Evolutionary conservation across 352 stramenopile species (phyloP), one percentile per base, ranked within the genome.

Genomic region (Globisporangium okanoganense): DNA sequence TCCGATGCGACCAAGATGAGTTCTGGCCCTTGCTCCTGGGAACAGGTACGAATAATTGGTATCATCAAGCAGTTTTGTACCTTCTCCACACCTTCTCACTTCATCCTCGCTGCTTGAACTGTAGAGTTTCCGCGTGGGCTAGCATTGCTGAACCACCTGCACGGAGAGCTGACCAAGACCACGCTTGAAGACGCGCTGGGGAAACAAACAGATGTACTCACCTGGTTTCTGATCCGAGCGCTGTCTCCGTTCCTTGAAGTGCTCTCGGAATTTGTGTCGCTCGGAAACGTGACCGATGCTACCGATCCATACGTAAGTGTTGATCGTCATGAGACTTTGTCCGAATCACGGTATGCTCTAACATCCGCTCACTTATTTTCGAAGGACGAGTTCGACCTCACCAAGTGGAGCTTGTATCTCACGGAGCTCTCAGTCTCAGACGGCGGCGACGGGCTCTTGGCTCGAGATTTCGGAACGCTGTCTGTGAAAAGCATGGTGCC

Each of bases 191-290:
- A 92, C 48, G 57, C 66, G 1, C 48, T 49, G 5, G 72, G 78
- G 10, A 31, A 59, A 24, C 63, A 70, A 25, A 55, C 72, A 33
- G 35, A 66, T 20, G 36, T 92, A 18, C 54, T 76, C 9, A 71
- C 45, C 22, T 90, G 82, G 82, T 69, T 92, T 31, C 66, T 92
- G 29, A 65, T 84, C 1, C 82, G 81, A 50, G 64, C 75, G 20
- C 73, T 69, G n/a, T 66, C 62, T 16, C 78, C 82, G 31, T 78
- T 87, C n/a, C 47, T 92, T n/a, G 58, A 58, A 36, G 64, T 72
- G 0, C 56, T 92, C 33, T 81, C 82, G 5, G 67, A 73, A n/a
- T 78, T 88, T 35, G 63, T 86, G 9, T 62, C 72, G 1, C 70
- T 58, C 6, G 82, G 82, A 2, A 62, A 71, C 40, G 73, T 87